phyloP scores from a whole-genome alignment of 2,329 filamentous ascomycete genomes.

The Paramyrothecium sp. region DNA sequence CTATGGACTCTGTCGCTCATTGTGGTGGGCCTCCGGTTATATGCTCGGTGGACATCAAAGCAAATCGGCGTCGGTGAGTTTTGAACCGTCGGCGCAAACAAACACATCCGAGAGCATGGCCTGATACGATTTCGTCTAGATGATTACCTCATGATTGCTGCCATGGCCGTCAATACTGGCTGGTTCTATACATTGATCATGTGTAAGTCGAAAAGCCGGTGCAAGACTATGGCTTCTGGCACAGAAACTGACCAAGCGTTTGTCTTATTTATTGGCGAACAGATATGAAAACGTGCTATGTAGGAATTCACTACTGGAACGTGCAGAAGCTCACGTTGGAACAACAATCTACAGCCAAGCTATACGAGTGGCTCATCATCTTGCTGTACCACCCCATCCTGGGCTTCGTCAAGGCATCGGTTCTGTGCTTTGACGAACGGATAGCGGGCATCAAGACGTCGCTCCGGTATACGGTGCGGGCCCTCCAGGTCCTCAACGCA shows the following conservation, averaged over 20 bases:
- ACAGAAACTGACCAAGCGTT: conserved; percentile 2
- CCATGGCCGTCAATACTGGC: conserved; percentile 13
- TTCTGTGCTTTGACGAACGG: conserved; percentile 35
- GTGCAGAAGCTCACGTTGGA: conserved; percentile 9
- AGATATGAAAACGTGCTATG: conserved; percentile 14
- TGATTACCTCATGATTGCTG: conserved; percentile 19
- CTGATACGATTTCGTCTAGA: conserved; percentile 11
- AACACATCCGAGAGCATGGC: not conserved
- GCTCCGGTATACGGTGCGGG: conserved; percentile 26
- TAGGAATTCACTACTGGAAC: conserved; percentile 13
- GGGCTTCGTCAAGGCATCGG: conserved; percentile 35
- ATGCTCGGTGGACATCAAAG: conserved; percentile 10
- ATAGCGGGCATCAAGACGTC: conserved; percentile 30
- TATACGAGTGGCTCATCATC: conserved; percentile 17
- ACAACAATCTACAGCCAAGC: conserved; percentile 10
- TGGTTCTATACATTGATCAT: conserved; percentile 17
- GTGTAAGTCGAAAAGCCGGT: conserved; percentile 13
- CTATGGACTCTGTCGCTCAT: conserved; percentile 10
- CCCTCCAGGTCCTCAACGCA: conserved; percentile 26
- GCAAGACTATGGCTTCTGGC: not conserved
- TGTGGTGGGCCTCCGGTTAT: conserved; percentile 8
- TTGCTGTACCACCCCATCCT: conserved; percentile 14
- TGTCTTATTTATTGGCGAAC: not conserved
- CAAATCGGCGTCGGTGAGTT: conserved; percentile 13
- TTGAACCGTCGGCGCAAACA: not conserved